A percentile compares a stretch with the other conserved stretches of the same genome.
phyloP scores from a whole-genome alignment of 225 moss, liverwort and hornwort genomes.

The Neckera pumila region DNA sequence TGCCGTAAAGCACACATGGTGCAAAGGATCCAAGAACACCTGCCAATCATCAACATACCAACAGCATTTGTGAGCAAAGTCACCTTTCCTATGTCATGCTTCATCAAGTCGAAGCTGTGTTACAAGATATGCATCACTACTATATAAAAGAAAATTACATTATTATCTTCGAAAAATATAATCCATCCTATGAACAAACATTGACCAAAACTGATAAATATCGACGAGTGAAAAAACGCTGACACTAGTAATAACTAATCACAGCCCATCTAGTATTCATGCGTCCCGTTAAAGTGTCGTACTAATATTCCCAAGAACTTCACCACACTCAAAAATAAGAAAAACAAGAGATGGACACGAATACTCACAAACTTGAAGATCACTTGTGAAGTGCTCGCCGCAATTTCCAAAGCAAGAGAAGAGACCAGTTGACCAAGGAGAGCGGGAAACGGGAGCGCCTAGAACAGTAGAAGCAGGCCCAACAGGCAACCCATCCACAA shows the following conservation, averaged over 20 bases:
- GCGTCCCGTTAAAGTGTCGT: not conserved
- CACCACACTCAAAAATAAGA: not conserved
- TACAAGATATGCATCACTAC: not conserved
- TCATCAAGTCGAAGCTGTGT: not conserved
- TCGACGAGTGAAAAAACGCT: not conserved
- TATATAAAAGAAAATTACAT: not conserved
- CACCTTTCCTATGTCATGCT: not conserved
- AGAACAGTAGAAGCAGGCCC: conserved; percentile 37
- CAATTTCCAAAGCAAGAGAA: conserved; percentile 54
- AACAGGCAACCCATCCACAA: conserved; percentile 40
- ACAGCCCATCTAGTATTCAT: not conserved
- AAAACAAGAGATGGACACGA: not conserved
- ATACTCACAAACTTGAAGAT: conserved; percentile 88
- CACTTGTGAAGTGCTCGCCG: conserved; percentile 67
- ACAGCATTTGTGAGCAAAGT: not conserved
- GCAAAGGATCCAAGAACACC: conserved; percentile 71
- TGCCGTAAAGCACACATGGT: conserved; percentile 81
- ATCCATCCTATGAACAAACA: not conserved
- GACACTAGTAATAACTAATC: not conserved
- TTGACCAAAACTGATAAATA: not conserved
- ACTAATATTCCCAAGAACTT: not conserved
- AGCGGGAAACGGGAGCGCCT: conserved; percentile 53
- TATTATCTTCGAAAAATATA: no score
- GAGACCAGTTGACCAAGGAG: conserved; percentile 64
- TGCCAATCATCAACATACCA: conserved; percentile 7